phyloP scores from a whole-genome alignment of 805 yeast genomes.

The Saccharomyces eubayanus region DNA sequence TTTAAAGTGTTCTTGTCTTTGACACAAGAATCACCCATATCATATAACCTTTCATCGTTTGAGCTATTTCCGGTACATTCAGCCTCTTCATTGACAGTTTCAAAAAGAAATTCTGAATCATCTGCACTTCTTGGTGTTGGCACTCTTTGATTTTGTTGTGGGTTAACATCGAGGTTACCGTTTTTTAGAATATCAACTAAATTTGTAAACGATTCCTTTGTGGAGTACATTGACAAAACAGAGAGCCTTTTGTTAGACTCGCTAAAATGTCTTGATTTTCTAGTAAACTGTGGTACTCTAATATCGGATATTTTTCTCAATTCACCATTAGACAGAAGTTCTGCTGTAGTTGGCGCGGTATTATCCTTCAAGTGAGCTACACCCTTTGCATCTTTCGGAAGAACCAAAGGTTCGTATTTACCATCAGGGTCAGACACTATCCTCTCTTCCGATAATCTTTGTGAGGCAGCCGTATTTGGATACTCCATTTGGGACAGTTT shows the following conservation, averaged over 20 bases:
- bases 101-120: slow-evolving; percentile 27
- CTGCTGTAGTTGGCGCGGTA: slow-evolving; percentile 4
- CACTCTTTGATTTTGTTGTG: slow-evolving; percentile 6
- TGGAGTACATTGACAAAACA: slow-evolving; percentile 63
- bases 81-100: slow-evolving; percentile 18
- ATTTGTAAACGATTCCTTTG: slow-evolving; percentile 56
- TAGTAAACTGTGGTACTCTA: slow-evolving; percentile 60
- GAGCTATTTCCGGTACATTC: slow-evolving; percentile 11
- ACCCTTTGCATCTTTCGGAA: slow-evolving; percentile 25
- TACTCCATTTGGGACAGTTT: slow-evolving; percentile 12
- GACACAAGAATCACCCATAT: slow-evolving; percentile 10
- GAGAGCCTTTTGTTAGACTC: slow-evolving; percentile 59
- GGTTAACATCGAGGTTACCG: slow-evolving; percentile 8
- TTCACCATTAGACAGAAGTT: slow-evolving; percentile 14
- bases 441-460: slow-evolving; percentile 4
- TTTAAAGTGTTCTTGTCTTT: slow-evolving; percentile 21
- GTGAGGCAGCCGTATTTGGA: not conserved
- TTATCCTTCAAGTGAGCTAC: slow-evolving; percentile 16
- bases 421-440: slow-evolving; percentile 10
- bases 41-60: slow-evolving; percentile 21
- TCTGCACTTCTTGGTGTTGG: slow-evolving; percentile 14
- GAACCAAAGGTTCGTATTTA: slow-evolving; percentile 9
- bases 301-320: slow-evolving; percentile 54
- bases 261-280: slow-evolving; percentile 56
- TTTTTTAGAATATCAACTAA: slow-evolving; percentile 38